Evolutionary conservation across 495 filamentous ascomycete species (phyloP), one percentile per base, ranked within the genome.

Genomic region (Penicilliopsis zonata): DNA sequence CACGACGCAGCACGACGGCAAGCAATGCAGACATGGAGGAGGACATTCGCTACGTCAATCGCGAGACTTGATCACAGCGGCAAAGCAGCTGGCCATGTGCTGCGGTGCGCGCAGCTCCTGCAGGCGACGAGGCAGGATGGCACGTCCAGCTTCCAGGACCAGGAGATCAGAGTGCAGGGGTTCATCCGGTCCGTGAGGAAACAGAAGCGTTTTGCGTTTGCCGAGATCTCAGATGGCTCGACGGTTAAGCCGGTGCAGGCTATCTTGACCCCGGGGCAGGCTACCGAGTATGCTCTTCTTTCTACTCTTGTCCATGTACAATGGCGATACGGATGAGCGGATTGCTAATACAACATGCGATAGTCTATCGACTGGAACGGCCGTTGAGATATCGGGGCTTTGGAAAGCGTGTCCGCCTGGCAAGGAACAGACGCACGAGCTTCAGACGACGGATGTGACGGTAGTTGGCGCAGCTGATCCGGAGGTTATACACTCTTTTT

Each of bases 161-260:
- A 59, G 39, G 49, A 63, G 33, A 46, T 82, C 30, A 74, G 60
- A 27, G 61, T 94, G 37, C 67, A 82, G 47, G 90, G 88, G 20
- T 87, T 78, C 55, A 64, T 96, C 38, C 74, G 83, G 29, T 84
- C 84, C 10, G 74, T 95, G 35, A 74, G 92, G 35, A 80, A 82
- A 45, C 87, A 92, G 60, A 94, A 94, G 57, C 65, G 65, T 26
- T 62, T 75, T 38, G 74, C 77, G 9, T 98, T 98, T 59, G 82
- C 85, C 10, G 70, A 83, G 32, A 64, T 98, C 32, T 76, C 80
- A 3, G 90, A 98, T 65, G 90, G 90, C 20, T 93, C 92, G 9
- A 84, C 79, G 18, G 56, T 81, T 28, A 59, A 76, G 30, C 60
- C 85, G 27, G 46, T 96, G 26, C 92, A 98, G 61, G 88, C 78